phyloP scores from a whole-genome alignment of 257 asterid species.

The Solanum phureja region DNA sequence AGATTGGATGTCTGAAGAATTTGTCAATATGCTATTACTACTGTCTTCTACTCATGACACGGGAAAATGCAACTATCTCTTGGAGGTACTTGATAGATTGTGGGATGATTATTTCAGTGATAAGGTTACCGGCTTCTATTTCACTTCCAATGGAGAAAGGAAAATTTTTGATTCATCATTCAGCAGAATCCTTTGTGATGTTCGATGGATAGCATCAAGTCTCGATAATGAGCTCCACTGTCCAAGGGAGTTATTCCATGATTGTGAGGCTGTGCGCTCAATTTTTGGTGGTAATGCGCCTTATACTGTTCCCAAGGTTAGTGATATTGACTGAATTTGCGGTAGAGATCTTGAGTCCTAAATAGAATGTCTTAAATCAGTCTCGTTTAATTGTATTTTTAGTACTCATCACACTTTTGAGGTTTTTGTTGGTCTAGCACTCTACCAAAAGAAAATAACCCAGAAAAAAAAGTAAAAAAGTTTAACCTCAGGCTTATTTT shows the following conservation, averaged over 20 bases:
- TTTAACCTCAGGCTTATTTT: not conserved
- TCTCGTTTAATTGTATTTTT: not conserved
- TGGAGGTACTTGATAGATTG: slow-evolving; percentile 76
- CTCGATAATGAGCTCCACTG: slow-evolving; percentile 41
- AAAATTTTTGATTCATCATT: slow-evolving; percentile 52
- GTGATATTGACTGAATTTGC: slow-evolving; percentile 2
- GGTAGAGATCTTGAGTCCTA: not conserved
- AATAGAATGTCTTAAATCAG: not conserved
- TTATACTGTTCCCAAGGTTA: slow-evolving; percentile 71
- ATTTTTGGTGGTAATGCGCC: slow-evolving; percentile 70
- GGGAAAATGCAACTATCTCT: slow-evolving; percentile 50
- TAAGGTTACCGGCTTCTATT: slow-evolving; percentile 42
- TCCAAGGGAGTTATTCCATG: slow-evolving; percentile 71
- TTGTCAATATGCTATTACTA: slow-evolving; percentile 39
- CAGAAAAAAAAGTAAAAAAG: not conserved
- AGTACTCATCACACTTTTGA: not conserved
- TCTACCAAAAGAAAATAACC: not conserved
- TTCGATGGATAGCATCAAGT: slow-evolving; percentile 63
- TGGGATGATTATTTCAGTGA: slow-evolving; percentile 75
- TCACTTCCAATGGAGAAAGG: slow-evolving; percentile 36
- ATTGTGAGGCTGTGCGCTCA: slow-evolving; percentile 62
- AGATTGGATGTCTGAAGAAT: slow-evolving; percentile 81
- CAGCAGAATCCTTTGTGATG: slow-evolving; percentile 38
- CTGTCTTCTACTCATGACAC: slow-evolving; percentile 39
- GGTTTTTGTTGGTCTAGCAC: not conserved